A percentile compares a stretch with the other conserved stretches of the same genome.
Conservation (phyloP, 2,329 filamentous ascomycete species). For the Ceratocystis destructans region DNA sequence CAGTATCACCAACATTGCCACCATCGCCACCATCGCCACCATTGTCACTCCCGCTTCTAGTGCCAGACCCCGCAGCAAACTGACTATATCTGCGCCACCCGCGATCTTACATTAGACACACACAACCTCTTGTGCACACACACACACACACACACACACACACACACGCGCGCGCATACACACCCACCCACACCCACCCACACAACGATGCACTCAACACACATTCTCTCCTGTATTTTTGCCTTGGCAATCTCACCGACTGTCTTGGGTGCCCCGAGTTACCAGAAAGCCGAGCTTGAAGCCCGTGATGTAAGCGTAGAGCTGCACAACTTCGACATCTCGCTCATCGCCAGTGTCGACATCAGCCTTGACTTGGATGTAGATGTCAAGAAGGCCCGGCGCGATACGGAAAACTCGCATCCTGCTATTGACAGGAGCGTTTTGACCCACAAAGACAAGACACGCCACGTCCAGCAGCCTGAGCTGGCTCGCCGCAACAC, state of each 20-base stretch:
- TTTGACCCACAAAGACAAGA: not conserved
- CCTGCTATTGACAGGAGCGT: not conserved
- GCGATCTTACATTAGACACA: too few species aligned
- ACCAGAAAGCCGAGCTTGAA: not conserved
- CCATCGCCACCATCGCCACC: too few species aligned
- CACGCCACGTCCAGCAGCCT: not conserved
- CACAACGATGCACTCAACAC: not conserved
- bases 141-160: not conserved
- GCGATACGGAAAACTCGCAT: not conserved
- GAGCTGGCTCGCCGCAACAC: not conserved
- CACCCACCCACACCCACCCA: not conserved
- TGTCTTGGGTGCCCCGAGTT: slow-evolving; percentile 1
- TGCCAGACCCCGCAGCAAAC: too few species aligned
- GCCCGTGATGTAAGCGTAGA: not conserved
- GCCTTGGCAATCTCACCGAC: not conserved
- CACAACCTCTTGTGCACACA: not conserved
- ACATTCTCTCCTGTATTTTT: slow-evolving; percentile 2
- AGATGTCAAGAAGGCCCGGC: not conserved
- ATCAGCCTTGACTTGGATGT: not conserved
- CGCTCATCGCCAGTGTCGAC: not conserved
- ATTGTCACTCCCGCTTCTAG: not conserved
- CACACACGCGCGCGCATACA: not conserved
- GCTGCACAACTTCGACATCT: not conserved
- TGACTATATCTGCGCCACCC: not conserved
- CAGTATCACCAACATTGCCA: not conserved